Base-by-base conservation (phyloP, 139 green algal species). In the Micractinium sp. region DNA sequence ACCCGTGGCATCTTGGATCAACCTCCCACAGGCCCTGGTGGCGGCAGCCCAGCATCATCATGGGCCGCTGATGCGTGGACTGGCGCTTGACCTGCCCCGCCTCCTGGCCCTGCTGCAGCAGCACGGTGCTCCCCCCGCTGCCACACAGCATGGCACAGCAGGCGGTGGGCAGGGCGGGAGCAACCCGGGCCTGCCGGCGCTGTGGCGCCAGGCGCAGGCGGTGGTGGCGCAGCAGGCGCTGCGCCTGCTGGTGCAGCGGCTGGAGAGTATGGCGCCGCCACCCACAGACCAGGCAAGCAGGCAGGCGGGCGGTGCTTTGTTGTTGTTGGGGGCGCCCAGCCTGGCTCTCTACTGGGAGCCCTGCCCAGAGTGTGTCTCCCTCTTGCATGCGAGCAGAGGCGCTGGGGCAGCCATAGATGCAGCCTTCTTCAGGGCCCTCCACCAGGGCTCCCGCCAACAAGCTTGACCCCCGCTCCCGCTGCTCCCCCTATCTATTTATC, bases 151-250 rank as follows among this genome's bases (percentile, higher is more conserved):
- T 27, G 63, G 63, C 63, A 71, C 20, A 25, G 22, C 20, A 25
- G 63, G 78, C 41, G 15, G 31, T 13, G 15, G 53, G 27, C 29
- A 39, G 27, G 31, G 47, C 82, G 63, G 35, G 29, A 35, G 16
- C 27, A 75, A 15, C 31, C 19, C 35, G 33, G 5, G 1, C 33
- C 56, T 69, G 25, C 36, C 61, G 15, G 60, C 33, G 90, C 92
- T 95, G 60, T 96, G 94, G 95, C 85, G 90, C 1, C 93, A 95
- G 89, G 93, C 91, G 22, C 76, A 95, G 83, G 87, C 89, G 0
- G 89, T 92, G 13, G 87, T 92, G 14, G 90, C 95, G 79, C 75
- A 87, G 79, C 86, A 91, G 22, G 1, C 77, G 61, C 90, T 91
- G 36, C 31, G 85, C 3, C 90, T 93, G 86, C 85, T 96, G 77